Evolutionary conservation across 768 basidiomycete species (phyloP), one percentile per base, ranked within the genome.

Genomic region (Saitozyma sp.): DNA sequence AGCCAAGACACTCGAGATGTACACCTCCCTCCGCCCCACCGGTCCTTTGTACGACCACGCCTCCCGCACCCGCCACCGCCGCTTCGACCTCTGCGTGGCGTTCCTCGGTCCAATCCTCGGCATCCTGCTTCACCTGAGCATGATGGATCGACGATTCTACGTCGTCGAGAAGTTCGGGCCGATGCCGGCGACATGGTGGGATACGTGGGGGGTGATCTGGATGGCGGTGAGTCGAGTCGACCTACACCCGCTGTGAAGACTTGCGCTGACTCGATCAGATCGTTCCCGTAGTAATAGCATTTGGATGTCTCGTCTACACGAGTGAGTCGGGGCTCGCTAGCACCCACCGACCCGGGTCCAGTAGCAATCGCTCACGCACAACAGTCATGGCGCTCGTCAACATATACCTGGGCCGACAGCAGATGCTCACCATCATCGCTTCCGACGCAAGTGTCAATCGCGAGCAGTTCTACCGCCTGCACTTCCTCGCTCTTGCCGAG

Each of bases 351-450:
- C 6, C 9, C 9, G 11, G 19, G n/a, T 17, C 57, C 52, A 39
- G 62, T 41, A 19, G 1, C 29, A 29, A 5, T 29, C 29, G 29
- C 29, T 29, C 29, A 29, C 29, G 29, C 29, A 29, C 29, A 29
- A 5, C 43, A 74, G 76, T 66, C 66, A 70, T 75, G 64, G 73
- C 73, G 6, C 61, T 76, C 16, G 65, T 70, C 64, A 78, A 78
- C 62, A 69, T 78, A 51, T 63, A 68, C 46, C 62, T 71, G 17
- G 62, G 77, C 43, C 64, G 74, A 43, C 68, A 72, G 52, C 70
- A 71, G 53, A 67, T 75, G 70, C 56, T 75, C 29, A 61, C 71
- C 8, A 67, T 78, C 62, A 61, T 78, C 38, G 66, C 71, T 9
- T 60, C 68, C 29, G 70, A 66, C n/a, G 64, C 73, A 1, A 63